Conservation (phyloP, 306 rosid species). For the Gynostemma pentaphyllum region DNA sequence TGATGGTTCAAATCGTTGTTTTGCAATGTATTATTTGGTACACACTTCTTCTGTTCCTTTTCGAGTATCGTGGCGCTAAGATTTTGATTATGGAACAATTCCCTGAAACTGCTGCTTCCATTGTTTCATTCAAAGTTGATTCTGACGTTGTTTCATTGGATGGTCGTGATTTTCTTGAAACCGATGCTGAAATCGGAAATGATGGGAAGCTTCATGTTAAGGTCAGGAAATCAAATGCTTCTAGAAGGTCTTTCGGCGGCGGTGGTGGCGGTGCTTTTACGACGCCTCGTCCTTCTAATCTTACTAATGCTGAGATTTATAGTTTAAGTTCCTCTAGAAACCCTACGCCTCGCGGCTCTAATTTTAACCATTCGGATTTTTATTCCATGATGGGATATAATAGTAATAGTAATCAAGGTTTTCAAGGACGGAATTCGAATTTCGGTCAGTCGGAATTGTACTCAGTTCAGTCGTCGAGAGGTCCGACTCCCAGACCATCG, state of each 20-base stretch:
- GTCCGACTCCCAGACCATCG: slow-evolving; percentile 79
- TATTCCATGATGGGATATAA: slow-evolving; percentile 13
- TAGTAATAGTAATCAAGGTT: no score
- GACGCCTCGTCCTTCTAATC: slow-evolving; percentile 19
- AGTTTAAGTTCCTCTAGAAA: slow-evolving; percentile 14
- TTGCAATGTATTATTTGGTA: slow-evolving; percentile 17
- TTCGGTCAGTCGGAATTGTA: slow-evolving; percentile 61
- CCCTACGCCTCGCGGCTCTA: slow-evolving; percentile 13
- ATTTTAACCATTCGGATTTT: slow-evolving; percentile 14
- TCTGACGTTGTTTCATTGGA: slow-evolving; percentile 14
- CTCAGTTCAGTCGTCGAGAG: slow-evolving; percentile 75
- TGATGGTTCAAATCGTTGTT: slow-evolving; percentile 16
- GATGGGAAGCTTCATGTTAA: slow-evolving; percentile 17
- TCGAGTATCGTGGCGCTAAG: slow-evolving; percentile 18
- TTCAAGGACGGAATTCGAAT: slow-evolving; percentile 59
- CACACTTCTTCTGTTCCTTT: slow-evolving; percentile 13
- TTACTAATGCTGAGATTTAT: slow-evolving; percentile 14
- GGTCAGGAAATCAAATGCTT: slow-evolving; percentile 11
- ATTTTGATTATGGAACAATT: slow-evolving; percentile 17
- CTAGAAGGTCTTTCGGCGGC: slow-evolving; percentile 8
- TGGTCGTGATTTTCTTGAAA: slow-evolving; percentile 14
- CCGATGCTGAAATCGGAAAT: slow-evolving; percentile 15
- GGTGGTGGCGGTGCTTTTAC: slow-evolving; percentile 4
- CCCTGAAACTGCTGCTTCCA: slow-evolving; percentile 17
- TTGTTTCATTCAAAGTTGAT: slow-evolving; percentile 16